Evolutionary conservation across 164 flowering plant species (phyloP).

Genomic region (Macadamia integrifolia): DNA sequence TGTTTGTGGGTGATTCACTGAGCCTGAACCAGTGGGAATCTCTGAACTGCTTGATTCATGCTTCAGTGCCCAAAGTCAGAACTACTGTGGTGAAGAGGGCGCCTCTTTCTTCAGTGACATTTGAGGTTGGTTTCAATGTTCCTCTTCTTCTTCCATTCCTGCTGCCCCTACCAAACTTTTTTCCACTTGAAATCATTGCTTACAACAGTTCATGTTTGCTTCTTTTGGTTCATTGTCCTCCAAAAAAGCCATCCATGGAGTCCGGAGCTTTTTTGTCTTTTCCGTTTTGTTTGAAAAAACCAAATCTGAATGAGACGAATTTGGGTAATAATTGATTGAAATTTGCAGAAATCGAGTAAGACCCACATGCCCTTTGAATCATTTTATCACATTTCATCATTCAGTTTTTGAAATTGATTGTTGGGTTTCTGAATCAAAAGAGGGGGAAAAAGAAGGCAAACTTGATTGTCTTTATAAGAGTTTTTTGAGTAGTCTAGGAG

Average conservation of each 20-base stretch:
- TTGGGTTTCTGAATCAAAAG: no score
- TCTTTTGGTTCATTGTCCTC: neutral
- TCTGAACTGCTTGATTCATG: slow-evolving; percentile 52
- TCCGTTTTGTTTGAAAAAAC: no score
- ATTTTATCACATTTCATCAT: neutral
- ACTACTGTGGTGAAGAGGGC: slow-evolving; percentile 15
- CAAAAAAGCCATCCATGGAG: neutral
- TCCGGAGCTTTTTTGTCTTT: neutral
- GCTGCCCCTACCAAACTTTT: neutral
- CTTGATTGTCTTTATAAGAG: no score
- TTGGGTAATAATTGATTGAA: neutral
- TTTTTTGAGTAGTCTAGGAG: no score
- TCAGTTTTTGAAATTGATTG: neutral
- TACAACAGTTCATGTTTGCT: slow-evolving; percentile 2
- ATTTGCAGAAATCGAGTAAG: neutral
- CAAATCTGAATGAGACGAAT: neutral
- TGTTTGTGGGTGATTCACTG: slow-evolving; percentile 88
- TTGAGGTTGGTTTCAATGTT: slow-evolving; percentile 32
- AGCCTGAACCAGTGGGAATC: slow-evolving; percentile 69
- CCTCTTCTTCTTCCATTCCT: neutral
- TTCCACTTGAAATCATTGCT: slow-evolving; percentile 8
- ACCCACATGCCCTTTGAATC: neutral
- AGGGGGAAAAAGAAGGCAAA: no score
- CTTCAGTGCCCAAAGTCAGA: slow-evolving; percentile 46
- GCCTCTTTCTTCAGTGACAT: slow-evolving; percentile 35